Conservation (phyloP, 2,329 filamentous ascomycete genomes). For the Paraphaeosphaeria minitans region DNA sequence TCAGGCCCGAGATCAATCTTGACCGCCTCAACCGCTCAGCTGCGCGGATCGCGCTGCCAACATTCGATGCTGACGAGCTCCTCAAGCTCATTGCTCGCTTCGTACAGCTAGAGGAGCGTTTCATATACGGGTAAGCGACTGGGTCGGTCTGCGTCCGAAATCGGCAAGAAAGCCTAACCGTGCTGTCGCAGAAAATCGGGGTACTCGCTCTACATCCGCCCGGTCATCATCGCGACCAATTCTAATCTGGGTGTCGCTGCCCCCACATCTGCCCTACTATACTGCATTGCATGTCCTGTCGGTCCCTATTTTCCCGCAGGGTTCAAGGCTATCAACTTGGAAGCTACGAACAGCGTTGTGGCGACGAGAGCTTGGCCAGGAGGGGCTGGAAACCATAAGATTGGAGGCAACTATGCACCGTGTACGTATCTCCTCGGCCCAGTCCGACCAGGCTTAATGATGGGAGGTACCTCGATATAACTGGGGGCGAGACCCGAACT, state of each 20-base stretch:
- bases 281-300: slow-evolving; percentile 5
- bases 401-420: slow-evolving; percentile 3
- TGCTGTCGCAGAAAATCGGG: slow-evolving; percentile 1
- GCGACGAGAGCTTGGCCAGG: slow-evolving; percentile 4
- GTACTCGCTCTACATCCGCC: slow-evolving; percentile 4
- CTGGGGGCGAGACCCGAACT: not conserved
- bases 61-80: not conserved
- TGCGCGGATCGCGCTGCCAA: slow-evolving; percentile 1
- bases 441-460: not conserved
- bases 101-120: slow-evolving; percentile 1
- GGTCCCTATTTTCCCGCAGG: slow-evolving; percentile 3
- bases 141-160: not conserved
- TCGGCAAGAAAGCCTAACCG: not conserved
- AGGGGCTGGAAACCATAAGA: not conserved
- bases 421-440: not conserved
- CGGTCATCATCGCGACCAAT: slow-evolving; percentile 1
- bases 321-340: slow-evolving; percentile 3
- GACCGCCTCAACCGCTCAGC: slow-evolving; percentile 3
- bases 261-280: not conserved
- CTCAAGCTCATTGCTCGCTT: slow-evolving; percentile 1
- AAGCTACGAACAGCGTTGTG: not conserved
- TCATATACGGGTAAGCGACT: slow-evolving; percentile 5
- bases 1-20: slow-evolving; percentile 4
- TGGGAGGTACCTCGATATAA: not conserved
- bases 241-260: slow-evolving; percentile 2